These are phyloP conservation scores for Aegle marmelos DNA, from an alignment of 345 rosid genomes.

Conservation along the genomic window DNA sequence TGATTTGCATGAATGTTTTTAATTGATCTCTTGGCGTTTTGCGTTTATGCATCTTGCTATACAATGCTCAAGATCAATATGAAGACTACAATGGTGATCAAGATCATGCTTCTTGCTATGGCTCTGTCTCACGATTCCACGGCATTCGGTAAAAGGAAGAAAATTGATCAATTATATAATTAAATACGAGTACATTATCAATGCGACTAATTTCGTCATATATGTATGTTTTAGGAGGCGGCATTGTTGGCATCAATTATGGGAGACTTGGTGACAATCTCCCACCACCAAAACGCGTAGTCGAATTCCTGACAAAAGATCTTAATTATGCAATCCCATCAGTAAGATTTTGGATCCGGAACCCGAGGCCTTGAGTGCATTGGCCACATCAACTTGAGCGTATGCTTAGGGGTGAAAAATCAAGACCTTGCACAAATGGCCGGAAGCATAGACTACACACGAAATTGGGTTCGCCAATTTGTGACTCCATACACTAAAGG, in stretches of 20 bases:
- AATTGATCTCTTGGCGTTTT: no score
- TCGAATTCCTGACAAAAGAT: not conserved
- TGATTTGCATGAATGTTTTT: no score
- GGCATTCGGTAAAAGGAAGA: no score
- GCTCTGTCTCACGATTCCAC: no score
- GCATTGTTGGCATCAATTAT: not conserved
- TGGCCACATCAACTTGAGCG: not conserved
- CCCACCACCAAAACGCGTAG: not conserved
- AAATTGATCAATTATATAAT: no score
- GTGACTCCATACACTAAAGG: not conserved
- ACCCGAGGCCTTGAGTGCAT: not conserved
- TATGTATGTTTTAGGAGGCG: not conserved
- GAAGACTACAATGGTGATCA: no score
- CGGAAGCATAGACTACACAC: not conserved
- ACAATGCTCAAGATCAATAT: no score
- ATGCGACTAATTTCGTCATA: no score
- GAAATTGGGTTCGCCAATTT: constrained; percentile 1
- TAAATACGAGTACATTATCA: no score
- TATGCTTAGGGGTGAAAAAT: not conserved
- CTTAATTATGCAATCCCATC: not conserved
- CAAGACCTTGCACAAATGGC: not conserved
- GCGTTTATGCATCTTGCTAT: no score
- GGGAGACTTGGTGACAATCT: not conserved
- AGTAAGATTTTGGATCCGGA: not conserved
- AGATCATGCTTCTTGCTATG: no score